phyloP scores from a whole-genome alignment of 2,329 filamentous ascomycete genomes.

The Colletotrichum abscissum region DNA sequence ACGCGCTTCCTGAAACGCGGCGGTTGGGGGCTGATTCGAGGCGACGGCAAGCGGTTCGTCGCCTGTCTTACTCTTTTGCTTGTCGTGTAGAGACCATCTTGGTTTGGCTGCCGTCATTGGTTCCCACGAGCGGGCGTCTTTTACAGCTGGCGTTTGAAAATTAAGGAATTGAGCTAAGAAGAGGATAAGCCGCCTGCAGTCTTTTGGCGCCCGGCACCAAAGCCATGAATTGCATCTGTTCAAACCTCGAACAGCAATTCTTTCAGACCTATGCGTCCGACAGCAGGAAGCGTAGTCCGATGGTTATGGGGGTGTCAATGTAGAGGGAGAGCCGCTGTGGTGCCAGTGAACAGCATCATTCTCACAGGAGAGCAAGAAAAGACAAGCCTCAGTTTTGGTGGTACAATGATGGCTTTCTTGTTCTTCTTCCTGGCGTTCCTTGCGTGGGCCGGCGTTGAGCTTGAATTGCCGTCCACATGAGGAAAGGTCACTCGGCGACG shows the following conservation, averaged over 20 bases:
- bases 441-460: conserved; percentile 27
- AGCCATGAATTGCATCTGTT: background rate
- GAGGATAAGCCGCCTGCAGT: conserved; percentile 11
- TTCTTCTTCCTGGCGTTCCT: conserved; percentile 24
- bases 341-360: conserved; percentile 2
- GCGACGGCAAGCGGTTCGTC: background rate
- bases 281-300: background rate
- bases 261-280: background rate
- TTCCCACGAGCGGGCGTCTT: background rate
- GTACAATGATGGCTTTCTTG: conserved; percentile 21
- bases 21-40: conserved; percentile 17
- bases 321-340: background rate
- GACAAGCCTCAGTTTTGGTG: conserved; percentile 23
- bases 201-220: background rate
- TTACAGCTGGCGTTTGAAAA: background rate
- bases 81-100: background rate
- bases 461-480: conserved; percentile 16
- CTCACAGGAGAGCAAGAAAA: background rate
- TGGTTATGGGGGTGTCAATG: background rate
- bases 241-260: background rate
- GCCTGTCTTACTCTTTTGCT: conserved; percentile 9
- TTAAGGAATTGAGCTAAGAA: conserved; percentile 12
- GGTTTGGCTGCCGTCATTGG: background rate
- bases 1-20: conserved; percentile 35
- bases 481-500: conserved; percentile 24